Base-by-base conservation (phyloP, 495 filamentous ascomycete species). In the Penicillium malachiteum region DNA sequence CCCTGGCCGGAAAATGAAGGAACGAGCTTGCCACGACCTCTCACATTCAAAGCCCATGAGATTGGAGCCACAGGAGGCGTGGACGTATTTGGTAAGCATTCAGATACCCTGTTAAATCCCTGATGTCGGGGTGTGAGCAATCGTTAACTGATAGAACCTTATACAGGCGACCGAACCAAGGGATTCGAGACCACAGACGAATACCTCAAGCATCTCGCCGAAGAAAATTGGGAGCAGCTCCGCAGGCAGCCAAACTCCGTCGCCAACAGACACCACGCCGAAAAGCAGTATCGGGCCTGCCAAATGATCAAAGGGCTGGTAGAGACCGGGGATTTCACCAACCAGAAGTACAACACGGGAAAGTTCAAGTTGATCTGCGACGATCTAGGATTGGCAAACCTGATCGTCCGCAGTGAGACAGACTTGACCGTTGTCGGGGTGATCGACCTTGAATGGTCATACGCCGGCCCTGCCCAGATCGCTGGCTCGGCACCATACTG, bases 301-400 rank as follows among this genome's bases (percentile, higher is more conserved):
- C 66, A 69, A 16, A 52, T 63, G 41, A 50, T 75, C 3, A 53
- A 59, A 60, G 11, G 34, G 30, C 51, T 71, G 50, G 56, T 66
- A 44, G 21, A 26, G 58, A 47, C 45, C 57, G 65, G 11, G 57
- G 64, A 14, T 10, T 68, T 12, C 39, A 72, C 30, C 8, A 26
- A 26, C 21, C 1, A 17, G 18, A 55, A 66, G 16, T 72, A 72
- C 53, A 59, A 72, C n/a, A 34, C 17, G 37, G 8, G 56, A 56
- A 52, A 52, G 13, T 73, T 75, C 35, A 71, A 75, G 48, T 50
- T 73, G 1, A 67, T 75, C 34, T 72, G 69, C 52, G 66, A 75
- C 46, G 69, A 73, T 54, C 55, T 73, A 26, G 62, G 71, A 51
- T 45, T 66, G 32, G 66, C 69, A 16, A 75, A 75, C 50, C 10